Base-by-base conservation (phyloP, 2,329 filamentous ascomycete species). In the Lachnellula suecica region DNA sequence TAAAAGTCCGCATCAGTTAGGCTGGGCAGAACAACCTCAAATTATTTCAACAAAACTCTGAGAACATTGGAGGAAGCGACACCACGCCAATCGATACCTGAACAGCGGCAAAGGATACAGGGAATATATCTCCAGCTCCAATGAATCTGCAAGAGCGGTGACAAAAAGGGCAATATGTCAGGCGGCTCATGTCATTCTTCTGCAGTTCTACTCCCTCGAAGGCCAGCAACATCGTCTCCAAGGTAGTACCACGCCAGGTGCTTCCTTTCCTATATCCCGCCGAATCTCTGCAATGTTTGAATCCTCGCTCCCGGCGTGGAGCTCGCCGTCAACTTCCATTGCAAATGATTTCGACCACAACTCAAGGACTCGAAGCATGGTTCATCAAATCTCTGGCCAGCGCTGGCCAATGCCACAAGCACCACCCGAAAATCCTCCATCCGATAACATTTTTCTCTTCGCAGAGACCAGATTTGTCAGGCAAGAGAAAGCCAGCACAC, bases 131-230 rank as follows among this genome's bases (percentile, higher is more conserved):
- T 40, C 44, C 38, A 56, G 37, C 54, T 60, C 40, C 46, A 62
- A 63, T 65, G 62, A 38, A 20, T 55, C 35, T 54, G 45, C 51
- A 54, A 44, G 51, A 45, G 58, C 55, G 56, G 61, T 64, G 54
- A 60, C 44, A 52, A 57, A 31, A 35, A 56, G 38, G 71, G 72
- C 79, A 83, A 74, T 63, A 85, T 86, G 83, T 77, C 71, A 74
- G 73, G 69, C 72, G 66, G 78, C 79, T 79, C 81, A 86, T 87
- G 83, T 82, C 79, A 79, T 72, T 77, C 72, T 69, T 79, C 73
- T 75, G 75, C 72, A 73, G 73, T 71, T 74, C 77, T 70, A 72
- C 77, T 68, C 74, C 76, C 75, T 74, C 65, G 60, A 66, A 61
- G 60, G 67, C 71, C 69, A 71, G 72, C 71, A 72, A 73, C 68